These are phyloP conservation scores for Xanthoconium separans DNA, from an alignment of 1,284 basidiomycete genomes.

Conservation along the genomic window DNA sequence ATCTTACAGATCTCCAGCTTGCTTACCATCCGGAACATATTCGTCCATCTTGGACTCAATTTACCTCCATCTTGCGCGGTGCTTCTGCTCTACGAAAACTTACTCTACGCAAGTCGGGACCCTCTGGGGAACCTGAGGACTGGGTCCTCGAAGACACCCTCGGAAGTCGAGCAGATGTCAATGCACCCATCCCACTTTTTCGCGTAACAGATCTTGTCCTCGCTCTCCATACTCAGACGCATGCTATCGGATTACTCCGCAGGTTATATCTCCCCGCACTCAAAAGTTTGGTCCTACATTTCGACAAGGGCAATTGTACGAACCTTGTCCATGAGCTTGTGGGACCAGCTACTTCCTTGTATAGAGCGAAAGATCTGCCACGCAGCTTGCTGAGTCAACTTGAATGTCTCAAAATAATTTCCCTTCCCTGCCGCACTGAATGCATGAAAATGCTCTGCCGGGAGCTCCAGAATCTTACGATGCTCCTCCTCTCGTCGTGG, in stretches of 20 bases:
- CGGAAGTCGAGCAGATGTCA: not conserved
- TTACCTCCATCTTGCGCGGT: slow-evolving; percentile 44
- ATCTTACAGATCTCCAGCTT: slow-evolving; percentile 50
- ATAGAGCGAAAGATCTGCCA: slow-evolving; percentile 36
- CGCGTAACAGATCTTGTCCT: slow-evolving; percentile 49
- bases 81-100: slow-evolving; percentile 51
- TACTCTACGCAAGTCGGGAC: slow-evolving; percentile 52
- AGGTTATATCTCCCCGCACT: slow-evolving; percentile 19
- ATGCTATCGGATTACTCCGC: slow-evolving; percentile 31
- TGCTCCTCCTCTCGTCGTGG: slow-evolving; percentile 39
- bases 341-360: slow-evolving; percentile 14
- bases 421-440: slow-evolving; percentile 40
- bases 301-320: slow-evolving; percentile 44
- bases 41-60: slow-evolving; percentile 52
- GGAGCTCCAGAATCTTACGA: slow-evolving; percentile 44
- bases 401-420: slow-evolving; percentile 48
- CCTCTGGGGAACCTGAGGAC: slow-evolving; percentile 38
- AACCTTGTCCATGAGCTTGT: slow-evolving; percentile 44
- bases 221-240: slow-evolving; percentile 43
- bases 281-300: slow-evolving; percentile 50
- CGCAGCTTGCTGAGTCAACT: slow-evolving; percentile 42
- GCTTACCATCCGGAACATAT: slow-evolving; percentile 58
- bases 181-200: slow-evolving; percentile 40
- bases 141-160: slow-evolving; percentile 30
- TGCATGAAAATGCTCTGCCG: slow-evolving; percentile 39